Percentiles rank a stretch among this genome's conserved stretches.
phyloP scores from a whole-genome alignment of 352 stramenopile genomes.

The Phytophthora crassamura region DNA sequence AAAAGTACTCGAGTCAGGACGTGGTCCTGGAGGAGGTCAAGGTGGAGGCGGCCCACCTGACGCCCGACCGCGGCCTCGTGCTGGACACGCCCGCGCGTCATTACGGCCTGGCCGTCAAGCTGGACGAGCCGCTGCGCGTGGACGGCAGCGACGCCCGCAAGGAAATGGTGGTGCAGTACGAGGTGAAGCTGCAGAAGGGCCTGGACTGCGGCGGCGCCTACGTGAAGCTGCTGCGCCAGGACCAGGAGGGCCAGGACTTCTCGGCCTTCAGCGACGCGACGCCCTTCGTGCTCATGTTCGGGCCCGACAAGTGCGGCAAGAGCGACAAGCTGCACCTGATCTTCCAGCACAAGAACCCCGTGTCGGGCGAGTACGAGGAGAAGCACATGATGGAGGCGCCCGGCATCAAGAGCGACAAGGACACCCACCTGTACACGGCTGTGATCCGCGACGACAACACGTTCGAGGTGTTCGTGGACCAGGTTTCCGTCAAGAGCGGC shows the following conservation, averaged over 20 bases:
- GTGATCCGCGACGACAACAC: constrained; percentile 91
- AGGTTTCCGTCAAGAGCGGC: constrained; percentile 81
- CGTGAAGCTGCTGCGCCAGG: constrained; percentile 91
- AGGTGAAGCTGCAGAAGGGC: constrained; percentile 93
- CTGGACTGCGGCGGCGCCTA: constrained; percentile 94
- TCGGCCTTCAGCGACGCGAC: constrained; percentile 83
- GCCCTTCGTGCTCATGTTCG: constrained; percentile 97
- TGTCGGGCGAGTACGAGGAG: constrained; percentile 93
- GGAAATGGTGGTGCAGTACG: constrained; percentile 95
- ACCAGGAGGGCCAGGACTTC: constrained; percentile 52
- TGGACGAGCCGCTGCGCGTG: constrained; percentile 68
- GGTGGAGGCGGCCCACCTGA: constrained; percentile 56
- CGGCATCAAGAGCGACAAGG: constrained; percentile 80
- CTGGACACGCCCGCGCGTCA: constrained; percentile 75
- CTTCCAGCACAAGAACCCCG: constrained; percentile 94
- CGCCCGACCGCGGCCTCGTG: constrained; percentile 75
- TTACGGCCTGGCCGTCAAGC: constrained; percentile 81
- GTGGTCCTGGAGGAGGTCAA: constrained; percentile 73
- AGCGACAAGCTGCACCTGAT: constrained; percentile 97
- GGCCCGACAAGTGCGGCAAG: constrained; percentile 93
- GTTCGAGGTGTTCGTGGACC: constrained; percentile 94
- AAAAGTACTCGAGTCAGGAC: constrained; percentile 84
- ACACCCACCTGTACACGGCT: constrained; percentile 94
- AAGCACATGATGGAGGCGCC: constrained; percentile 92
- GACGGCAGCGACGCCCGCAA: constrained; percentile 75